Base-by-base conservation (phyloP, 441 rosid species). In the Erodium moschatum region DNA sequence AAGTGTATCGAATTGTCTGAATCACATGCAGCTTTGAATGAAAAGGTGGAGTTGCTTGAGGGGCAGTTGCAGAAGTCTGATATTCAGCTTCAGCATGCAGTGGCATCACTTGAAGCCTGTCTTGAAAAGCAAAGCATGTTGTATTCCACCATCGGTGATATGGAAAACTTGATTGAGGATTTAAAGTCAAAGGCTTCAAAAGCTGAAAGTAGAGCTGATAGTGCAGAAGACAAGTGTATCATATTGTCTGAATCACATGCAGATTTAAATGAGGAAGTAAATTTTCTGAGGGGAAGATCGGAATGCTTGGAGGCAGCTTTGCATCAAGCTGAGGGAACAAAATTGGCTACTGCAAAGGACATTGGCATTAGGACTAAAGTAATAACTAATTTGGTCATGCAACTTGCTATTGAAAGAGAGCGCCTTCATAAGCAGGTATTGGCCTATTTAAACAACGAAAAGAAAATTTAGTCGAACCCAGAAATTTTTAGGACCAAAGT, bases 401-500 rank as follows among this genome's bases (percentile, higher is more conserved):
- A 80, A 74, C 77, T 94, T 65, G 86, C 90, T 64, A 60, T 81
- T 27, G 97, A 91, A 84, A 86, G 97, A 78, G 97, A 91, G 70
- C 92, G 88, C 40, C 94, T 94, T 70, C 86, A 82, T 74, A 85
- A 80, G 78, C 94, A 91, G 99, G 99, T 90, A 65, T 73, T 24
- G 50, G 66, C 27, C 60, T 64, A 67, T 71, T 27, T 64, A 3
- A 54, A 5, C 0, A 15, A 5, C 4, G 0, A 54, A 16, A 54
- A 54, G 8, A 54, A 16, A 54, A 15, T 5, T n/a, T n/a, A n/a
- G n/a, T n/a, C n/a, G n/a, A n/a, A n/a, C n/a, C n/a, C n/a, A n/a
- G n/a, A n/a, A n/a, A n/a, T n/a, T n/a, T 50, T 50, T 33, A 33
- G 38, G 38, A 3, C 38, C 38, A 33, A 33, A 33, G 38, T 33